phyloP scores from a whole-genome alignment of 495 filamentous ascomycete species.

The Schizothecium vesticola region DNA sequence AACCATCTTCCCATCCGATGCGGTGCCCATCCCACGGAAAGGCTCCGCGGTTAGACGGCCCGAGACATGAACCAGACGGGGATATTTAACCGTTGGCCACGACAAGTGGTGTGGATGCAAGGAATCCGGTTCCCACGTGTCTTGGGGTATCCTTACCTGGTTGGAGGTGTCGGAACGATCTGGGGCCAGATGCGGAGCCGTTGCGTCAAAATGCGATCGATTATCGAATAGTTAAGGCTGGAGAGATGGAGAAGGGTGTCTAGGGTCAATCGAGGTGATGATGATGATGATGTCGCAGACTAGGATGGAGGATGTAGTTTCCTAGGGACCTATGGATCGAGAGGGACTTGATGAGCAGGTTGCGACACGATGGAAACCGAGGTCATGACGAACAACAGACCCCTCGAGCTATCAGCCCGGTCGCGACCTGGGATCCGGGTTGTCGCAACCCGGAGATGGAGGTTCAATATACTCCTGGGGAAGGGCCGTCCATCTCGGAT shows the following conservation, averaged over 20 bases:
- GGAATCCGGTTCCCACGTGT: background rate
- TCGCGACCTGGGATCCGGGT: background rate
- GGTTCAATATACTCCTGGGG: background rate
- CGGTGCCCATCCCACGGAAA: background rate
- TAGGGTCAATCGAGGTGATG: background rate
- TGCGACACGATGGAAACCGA: background rate
- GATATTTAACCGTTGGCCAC: background rate
- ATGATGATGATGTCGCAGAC: background rate
- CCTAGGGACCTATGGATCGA: background rate
- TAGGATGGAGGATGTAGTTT: background rate
- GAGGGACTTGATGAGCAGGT: background rate
- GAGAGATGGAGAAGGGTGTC: background rate
- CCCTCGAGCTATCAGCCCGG: background rate
- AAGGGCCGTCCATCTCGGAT: background rate
- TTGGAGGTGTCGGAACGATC: background rate
- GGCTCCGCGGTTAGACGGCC: background rate
- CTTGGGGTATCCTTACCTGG: background rate
- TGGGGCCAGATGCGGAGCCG: background rate
- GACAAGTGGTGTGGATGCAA: background rate
- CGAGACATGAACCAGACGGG: background rate
- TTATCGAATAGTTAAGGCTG: background rate
- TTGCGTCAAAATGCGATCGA: background rate
- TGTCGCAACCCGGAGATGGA: background rate
- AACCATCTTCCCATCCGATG: background rate
- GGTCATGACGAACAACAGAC: background rate